A percentile compares a stretch with the other conserved stretches of the same genome.
Evolutionary conservation across 139 green algal genomes (phyloP).

Genomic region (Eudorina sp.): DNA sequence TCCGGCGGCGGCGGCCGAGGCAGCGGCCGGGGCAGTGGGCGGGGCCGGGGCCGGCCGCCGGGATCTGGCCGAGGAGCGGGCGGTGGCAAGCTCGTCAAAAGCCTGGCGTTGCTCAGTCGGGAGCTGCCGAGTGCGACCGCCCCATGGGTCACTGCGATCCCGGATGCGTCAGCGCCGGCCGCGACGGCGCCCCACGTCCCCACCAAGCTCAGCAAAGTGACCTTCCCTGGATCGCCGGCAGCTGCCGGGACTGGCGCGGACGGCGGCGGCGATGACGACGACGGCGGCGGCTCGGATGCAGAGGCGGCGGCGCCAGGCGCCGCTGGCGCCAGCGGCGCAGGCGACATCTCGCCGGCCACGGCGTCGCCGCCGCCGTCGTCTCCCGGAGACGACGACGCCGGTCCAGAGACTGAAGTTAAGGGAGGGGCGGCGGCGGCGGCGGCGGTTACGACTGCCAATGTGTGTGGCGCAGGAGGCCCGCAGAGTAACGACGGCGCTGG

Average conservation of each 20-base stretch:
- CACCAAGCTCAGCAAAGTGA: slow-evolving; percentile 38
- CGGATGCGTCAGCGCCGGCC: background rate
- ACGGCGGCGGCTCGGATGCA: background rate
- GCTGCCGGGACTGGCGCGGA: background rate
- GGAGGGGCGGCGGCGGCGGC: background rate
- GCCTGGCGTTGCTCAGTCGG: background rate
- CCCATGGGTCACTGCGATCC: background rate
- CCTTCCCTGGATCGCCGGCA: background rate
- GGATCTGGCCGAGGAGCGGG: background rate
- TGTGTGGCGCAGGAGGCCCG: too few species aligned
- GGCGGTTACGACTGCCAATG: background rate
- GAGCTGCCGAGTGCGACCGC: slow-evolving; percentile 5
- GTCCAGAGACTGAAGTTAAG: too few species aligned
- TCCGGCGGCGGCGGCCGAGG: background rate
- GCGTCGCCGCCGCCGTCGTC: background rate
- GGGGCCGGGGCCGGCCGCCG: background rate
- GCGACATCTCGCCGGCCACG: background rate
- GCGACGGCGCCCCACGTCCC: background rate
- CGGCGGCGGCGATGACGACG: background rate
- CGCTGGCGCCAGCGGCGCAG: too few species aligned
- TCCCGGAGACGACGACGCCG: background rate
- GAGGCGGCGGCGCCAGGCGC: background rate
- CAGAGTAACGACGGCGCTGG: too few species aligned
- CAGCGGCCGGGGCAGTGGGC: slow-evolving; percentile 1
- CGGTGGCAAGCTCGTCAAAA: background rate